Base-by-base conservation (phyloP, 495 filamentous ascomycete genomes). In the Sordaria brevicollis region DNA sequence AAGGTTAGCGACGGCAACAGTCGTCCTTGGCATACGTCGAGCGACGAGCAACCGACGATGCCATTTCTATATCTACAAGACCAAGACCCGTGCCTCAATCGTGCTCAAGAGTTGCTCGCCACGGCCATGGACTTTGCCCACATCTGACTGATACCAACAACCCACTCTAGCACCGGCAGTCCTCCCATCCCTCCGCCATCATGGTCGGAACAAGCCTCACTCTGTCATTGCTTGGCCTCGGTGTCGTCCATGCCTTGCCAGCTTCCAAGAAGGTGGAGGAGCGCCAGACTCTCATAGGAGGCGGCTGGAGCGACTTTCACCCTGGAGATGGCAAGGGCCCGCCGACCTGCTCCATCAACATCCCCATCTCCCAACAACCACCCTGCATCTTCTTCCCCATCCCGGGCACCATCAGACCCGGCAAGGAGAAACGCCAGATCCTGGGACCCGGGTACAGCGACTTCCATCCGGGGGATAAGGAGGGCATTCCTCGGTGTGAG, bases 181-280 rank as follows among this genome's bases (percentile, higher is more conserved):
- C 41, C 43, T 35, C 17, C 65, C 21, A 35, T 21, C 35, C n/a
- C 33, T 33, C 54, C 71, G 67, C 57, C 73, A 73, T 10, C 66
- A 80, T 80, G 78, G 77, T 77, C 68, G 68, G 72, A 67, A 71
- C 72, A 31, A 49, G 72, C 65, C 34, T 80, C n/a, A 70, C 76
- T 49, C 65, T 78, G 41, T 75, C 76, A 25, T 72, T 80, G 9
- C 43, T 79, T 67, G 74, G 78, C 68, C 72, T 79, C 38, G 69
- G 76, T 54, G 73, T 72, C 73, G 75, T 78, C 35, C 67, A 73
- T 49, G 78, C 75, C 54, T 54, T 78, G 67, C 78, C 78, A 25
- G 49, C 75, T 21, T 69, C 62, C 33, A 65, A 68, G 38, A 29
- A 41, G 25, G 35, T 75, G n/a, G 69, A 72, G 37, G 66, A 73